phyloP scores from a whole-genome alignment of 371 early-diverging fungal genomes.

The Chytridiales sp. region DNA sequence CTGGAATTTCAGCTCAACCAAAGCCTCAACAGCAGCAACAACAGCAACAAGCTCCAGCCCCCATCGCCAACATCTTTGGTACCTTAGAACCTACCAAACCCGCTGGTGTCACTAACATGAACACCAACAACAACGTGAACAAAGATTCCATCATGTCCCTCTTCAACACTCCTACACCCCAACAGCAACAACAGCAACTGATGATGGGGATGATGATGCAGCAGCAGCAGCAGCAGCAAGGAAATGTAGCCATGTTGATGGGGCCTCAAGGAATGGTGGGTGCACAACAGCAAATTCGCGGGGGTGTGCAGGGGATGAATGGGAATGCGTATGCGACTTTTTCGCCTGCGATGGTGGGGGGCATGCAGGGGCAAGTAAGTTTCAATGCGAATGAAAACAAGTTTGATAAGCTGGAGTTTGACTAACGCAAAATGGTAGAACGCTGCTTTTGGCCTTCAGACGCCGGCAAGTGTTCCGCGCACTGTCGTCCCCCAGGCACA shows the following conservation, averaged over 20 bases:
- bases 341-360: neutral
- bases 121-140: neutral
- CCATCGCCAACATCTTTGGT: neutral
- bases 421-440: neutral
- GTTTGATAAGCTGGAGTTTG: neutral
- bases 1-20: neutral
- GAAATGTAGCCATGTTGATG: too few species aligned
- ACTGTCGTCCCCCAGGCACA: neutral
- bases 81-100: slow-evolving; percentile 11
- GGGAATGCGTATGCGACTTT: neutral
- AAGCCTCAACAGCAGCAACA: slow-evolving; percentile 12
- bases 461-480: neutral
- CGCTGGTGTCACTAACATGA: neutral
- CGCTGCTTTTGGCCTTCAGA: neutral
- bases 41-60: neutral
- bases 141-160: slow-evolving; percentile 37
- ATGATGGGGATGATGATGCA: too few species aligned
- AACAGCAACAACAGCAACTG: slow-evolving; percentile 9
- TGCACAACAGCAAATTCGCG: neutral
- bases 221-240: too few species aligned
- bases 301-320: neutral
- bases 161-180: slow-evolving; percentile 22
- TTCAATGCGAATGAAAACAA: neutral
- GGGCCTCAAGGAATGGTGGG: neutral
- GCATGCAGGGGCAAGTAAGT: neutral